Base-by-base conservation (phyloP, 163 green algal species). In the Scenedesmus sp. region DNA sequence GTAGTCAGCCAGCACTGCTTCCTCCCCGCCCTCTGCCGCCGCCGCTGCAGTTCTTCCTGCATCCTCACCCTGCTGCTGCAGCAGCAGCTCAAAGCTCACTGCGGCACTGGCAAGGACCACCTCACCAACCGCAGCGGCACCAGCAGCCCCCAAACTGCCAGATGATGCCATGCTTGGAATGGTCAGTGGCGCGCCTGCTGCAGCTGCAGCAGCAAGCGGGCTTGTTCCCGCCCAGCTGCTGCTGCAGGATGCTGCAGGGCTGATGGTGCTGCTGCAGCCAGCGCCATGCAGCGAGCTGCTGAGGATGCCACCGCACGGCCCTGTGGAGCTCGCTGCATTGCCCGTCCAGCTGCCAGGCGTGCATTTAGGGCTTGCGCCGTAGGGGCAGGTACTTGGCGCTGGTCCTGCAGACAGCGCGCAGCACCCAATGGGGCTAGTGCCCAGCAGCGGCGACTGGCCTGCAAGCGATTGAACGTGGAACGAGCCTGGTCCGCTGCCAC, bases 181-280 rank as follows among this genome's bases (percentile, higher is more conserved):
- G 26, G 16, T 56, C 56, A 68, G 43, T 24, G 51, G 65, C n/a
- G 83, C 13, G n/a, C 68, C 72, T 1, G 72, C 85, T 18, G 72
- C 85, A 16, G 43, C 12, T n/a, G 85, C 85, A n/a, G 85, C 85
- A 73, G 85, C 72, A 33, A 90, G 65, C 0, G 72, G 72, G 72
- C 85, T 90, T 0, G 65, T 90, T 35, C 70, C 85, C 22, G 85
- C 59, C 85, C 85, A 90, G 72, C 85, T 90, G 85, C 85, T 90
- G 72, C 85, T 83, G 85, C 49, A 90, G 72, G 85, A 90, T 22
- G 72, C 85, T n/a, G 18, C 56, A 40, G 82, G 82, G 49, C 85
- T 90, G 16, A 70, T n/a, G 43, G 61, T 89, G 83, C 42, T 80
- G 56, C 82, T 42, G 33, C 61, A 51, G 81, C 81, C 56, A 56